Percentiles rank a stretch among this genome's conserved stretches.
Evolutionary conservation across 441 rosid genomes (phyloP).

Genomic region (Populus hybrid): DNA sequence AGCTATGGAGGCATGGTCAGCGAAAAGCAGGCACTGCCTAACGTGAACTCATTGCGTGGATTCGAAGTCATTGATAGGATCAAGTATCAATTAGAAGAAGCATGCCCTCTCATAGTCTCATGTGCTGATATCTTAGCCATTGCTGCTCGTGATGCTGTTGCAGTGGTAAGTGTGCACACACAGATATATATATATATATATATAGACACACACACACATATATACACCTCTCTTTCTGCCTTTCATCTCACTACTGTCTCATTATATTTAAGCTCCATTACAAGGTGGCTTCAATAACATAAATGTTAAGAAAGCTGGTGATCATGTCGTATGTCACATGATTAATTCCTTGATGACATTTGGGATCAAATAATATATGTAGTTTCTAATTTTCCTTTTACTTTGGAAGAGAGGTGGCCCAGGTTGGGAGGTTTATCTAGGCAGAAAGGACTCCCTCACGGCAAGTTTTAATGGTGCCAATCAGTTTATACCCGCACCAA

Average conservation of each 20-base stretch:
- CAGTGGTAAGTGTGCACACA: slow-evolving; percentile 26
- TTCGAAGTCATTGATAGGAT: slow-evolving; percentile 72
- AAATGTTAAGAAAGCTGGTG: no score
- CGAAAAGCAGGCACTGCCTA: slow-evolving; percentile 72
- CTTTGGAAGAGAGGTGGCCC: slow-evolving; percentile 69
- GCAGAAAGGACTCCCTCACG: slow-evolving; percentile 69
- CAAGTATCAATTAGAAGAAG: slow-evolving; percentile 64
- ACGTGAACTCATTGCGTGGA: slow-evolving; percentile 60
- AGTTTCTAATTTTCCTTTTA: neutral
- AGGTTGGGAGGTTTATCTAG: slow-evolving; percentile 57
- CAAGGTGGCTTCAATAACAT: no score
- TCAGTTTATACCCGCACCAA: slow-evolving; percentile 68
- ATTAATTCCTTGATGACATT: neutral
- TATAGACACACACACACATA: neutral
- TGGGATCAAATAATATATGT: no score
- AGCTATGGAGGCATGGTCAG: slow-evolving; percentile 55
- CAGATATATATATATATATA: no score
- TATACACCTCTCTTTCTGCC: no score
- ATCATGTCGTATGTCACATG: no score
- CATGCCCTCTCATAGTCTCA: slow-evolving; percentile 70
- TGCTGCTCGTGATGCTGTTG: slow-evolving; percentile 74
- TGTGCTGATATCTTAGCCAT: slow-evolving; percentile 74
- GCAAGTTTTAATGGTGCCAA: slow-evolving; percentile 78
- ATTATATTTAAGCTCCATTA: no score
- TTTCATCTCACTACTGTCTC: no score